Evolutionary conservation across 352 stramenopile genomes (phyloP), one percentile per base, ranked within the genome.

Genomic region (Sclerospora graminicola): DNA sequence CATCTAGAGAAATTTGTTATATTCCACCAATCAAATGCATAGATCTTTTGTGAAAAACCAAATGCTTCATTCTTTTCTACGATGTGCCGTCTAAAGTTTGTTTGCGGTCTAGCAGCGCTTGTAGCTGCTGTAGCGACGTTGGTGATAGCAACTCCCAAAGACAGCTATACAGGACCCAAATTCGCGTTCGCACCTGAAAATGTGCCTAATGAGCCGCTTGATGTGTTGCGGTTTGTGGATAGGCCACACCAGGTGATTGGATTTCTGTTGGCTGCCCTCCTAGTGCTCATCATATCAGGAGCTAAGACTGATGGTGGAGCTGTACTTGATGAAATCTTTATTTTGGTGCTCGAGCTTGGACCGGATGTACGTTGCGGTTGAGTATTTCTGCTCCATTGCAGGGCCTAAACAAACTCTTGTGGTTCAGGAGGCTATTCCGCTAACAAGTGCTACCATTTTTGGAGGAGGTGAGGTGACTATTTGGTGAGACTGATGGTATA

Each of bases 261-360:
- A 4, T 39, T 77, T 16, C 9, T 55, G 16, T 9, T 69, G 35
- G 56, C 57, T 28, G 54, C 55, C 5, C 32, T 90, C 11, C 69
- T 81, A 19, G 51, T 91, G 8, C 66, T 87, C 14, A 62, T 93
- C 6, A 66, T 73, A 27, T 69, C 77, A 5, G 72, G 68, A 5
- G 80, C 78, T 5, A 83, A 78, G 8, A 88, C 84, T 13, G 76
- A 84, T 13, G 85, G 83, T 7, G 86, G 86, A 19, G 89, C 82
- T 27, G 94, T 97, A 27, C 58, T 97, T 5, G 83, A 96, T 23
- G 87, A 87, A 5, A 82, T 97, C 48, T 97, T 95, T 57, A 94
- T 96, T 45, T 69, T 97, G 8, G 65, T 97, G 30, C 63, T 97
- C 26, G 71, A 69, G 31, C 91, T 97, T 27, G 51, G 53, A 14